phyloP scores from a whole-genome alignment of 106 monocot genomes.

The Allium fistulosum region DNA sequence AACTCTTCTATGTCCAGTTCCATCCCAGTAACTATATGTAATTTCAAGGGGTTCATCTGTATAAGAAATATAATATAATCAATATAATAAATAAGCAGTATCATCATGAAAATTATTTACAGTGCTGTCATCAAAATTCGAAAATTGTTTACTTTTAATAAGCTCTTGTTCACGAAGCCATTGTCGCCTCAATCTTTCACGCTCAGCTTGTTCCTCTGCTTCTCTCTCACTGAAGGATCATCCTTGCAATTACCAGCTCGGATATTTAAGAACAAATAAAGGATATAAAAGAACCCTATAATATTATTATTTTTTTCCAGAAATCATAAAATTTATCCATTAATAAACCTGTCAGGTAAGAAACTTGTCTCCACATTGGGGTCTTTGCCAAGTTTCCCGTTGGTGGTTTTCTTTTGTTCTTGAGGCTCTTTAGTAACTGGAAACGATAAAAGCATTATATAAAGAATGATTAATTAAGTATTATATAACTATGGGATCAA shows the following conservation, averaged over 20 bases:
- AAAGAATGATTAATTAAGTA: too few relatives aligned
- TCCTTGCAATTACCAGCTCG: constrained; percentile 46
- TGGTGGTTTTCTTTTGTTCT: constrained; percentile 32
- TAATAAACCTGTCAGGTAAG: constrained; percentile 85
- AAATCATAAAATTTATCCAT: background rate
- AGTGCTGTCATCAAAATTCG: constrained; percentile 1
- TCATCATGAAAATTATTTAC: background rate
- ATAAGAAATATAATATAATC: constrained; percentile 8
- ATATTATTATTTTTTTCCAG: background rate
- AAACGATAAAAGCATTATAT: background rate
- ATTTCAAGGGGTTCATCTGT: constrained; percentile 95
- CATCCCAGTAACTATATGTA: constrained; percentile 99
- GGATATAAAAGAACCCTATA: background rate
- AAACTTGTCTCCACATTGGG: constrained; percentile 97
- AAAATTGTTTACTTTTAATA: constrained; percentile 55
- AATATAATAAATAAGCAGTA: background rate
- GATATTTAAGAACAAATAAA: constrained; percentile 29
- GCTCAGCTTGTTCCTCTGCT: constrained; percentile 96
- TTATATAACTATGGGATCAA: background rate
- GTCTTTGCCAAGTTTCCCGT: constrained; percentile 85
- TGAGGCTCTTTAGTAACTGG: constrained; percentile 20
- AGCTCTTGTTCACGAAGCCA: constrained; percentile 90
- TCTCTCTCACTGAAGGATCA: constrained; percentile 93
- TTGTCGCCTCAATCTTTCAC: constrained; percentile 74
- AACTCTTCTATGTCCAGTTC: constrained; percentile 87